Base-by-base conservation (phyloP, 352 stramenopile species). In the Phytophthora cactorum region DNA sequence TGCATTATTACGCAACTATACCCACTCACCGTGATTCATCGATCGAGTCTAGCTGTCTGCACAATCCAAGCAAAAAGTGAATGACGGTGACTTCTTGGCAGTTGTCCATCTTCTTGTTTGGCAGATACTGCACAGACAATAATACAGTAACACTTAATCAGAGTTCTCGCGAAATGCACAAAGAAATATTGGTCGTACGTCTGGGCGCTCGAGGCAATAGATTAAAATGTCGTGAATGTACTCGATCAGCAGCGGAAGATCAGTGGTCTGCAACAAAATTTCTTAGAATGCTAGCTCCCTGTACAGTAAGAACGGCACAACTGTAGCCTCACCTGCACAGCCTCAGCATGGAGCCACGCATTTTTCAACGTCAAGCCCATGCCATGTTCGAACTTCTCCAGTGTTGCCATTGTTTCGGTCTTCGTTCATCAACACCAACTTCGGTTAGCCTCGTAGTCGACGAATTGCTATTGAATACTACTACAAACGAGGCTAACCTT, bases 281-380 rank as follows among this genome's bases (percentile, higher is more conserved):
- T 6, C 4, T 47, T 5, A 12, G 8, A 7, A 39, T 29, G n/a
- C 66, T 52, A 63, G 28, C n/a, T 51, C 12, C 10, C 15, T 36
- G 28, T n/a, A 7, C 22, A 39, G 17, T 17, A 46, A 31, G 14
- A 50, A 25, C 3, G 22, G 36, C 27, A 36, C 34, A 11, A 31
- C 17, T 34, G 0, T 31, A 27, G 29, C 9, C 55, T 46, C 29
- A 92, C 84, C 71, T 93, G 91, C 4, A 97, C 79, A 7, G 91
- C 91, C 68, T 97, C 91, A 0, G 92, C 79, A 60, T 97, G 90
- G 6, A 91, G 74, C 91, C 91, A 97, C 0, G 91, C 91, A 59
- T 97, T 97, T 61, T 94, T 90, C 25, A 97, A 72, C 17, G 92
- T 90, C 51, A 95, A 63, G 0, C 91, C 89, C 83, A 97, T 94